phyloP scores from a whole-genome alignment of 2,329 filamentous ascomycete genomes.

The Penicillium aurantiogriseum region DNA sequence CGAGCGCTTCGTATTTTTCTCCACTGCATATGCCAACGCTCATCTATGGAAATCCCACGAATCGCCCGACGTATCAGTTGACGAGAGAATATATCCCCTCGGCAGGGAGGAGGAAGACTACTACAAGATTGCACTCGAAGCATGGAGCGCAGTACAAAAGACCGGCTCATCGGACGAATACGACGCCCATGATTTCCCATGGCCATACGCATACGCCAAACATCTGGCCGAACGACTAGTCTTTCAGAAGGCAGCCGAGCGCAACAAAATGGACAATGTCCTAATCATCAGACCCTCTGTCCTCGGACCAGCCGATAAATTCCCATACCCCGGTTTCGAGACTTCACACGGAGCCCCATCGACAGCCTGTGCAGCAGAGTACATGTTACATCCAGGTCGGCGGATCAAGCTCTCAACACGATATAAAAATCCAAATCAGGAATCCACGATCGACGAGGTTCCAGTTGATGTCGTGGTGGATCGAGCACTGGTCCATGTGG shows the following conservation, averaged over 20 bases:
- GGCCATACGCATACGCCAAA: conserved; percentile 5
- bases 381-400: conserved; percentile 21
- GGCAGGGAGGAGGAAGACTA: conserved; percentile 8
- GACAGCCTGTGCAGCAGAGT: conserved; percentile 19
- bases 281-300: conserved; percentile 26
- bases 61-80: conserved; percentile 15
- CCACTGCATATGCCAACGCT: conserved; percentile 22
- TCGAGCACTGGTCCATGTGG: conserved; percentile 19
- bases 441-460: conserved; percentile 26
- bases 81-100: conserved; percentile 20
- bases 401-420: conserved; percentile 17
- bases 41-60: conserved; percentile 19
- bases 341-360: conserved; percentile 18
- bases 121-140: conserved; percentile 10
- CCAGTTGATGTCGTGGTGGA: conserved; percentile 28
- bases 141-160: conserved; percentile 19
- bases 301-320: conserved; percentile 22
- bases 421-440: conserved; percentile 17
- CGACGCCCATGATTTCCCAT: conserved; percentile 21
- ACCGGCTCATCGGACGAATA: conserved; percentile 30
- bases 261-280: conserved; percentile 19
- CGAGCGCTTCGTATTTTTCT: conserved; percentile 23
- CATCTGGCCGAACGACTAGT: conserved; percentile 16
- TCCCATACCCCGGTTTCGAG: conserved; percentile 23
- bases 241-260: conserved; percentile 16